A percentile compares a stretch with the other conserved stretches of the same genome.
These are phyloP conservation scores for Kalmusia sp. DNA, from an alignment of 2,329 filamentous ascomycete species.

Conservation along the genomic window DNA sequence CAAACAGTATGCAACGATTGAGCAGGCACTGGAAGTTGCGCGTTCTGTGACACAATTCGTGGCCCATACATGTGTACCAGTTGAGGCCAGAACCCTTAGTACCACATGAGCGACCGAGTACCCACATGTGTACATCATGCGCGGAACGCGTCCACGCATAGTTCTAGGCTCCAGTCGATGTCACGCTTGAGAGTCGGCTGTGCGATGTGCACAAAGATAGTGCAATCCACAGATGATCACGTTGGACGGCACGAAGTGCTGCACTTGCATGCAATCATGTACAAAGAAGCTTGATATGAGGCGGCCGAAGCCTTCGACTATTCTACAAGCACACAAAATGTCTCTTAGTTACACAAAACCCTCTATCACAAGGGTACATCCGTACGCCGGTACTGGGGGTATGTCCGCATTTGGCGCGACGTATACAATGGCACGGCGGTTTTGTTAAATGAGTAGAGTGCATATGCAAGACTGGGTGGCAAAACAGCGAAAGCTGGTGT, in stretches of 20 bases:
- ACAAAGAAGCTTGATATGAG: not conserved
- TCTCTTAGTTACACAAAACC: not conserved
- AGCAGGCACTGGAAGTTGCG: no score
- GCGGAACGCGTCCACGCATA: no score
- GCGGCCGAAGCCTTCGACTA: not conserved
- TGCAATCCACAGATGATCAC: not conserved
- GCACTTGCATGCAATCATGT: not conserved
- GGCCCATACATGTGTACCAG: no score
- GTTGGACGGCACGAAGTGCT: no score
- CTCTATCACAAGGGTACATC: no score
- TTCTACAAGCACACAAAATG: not conserved
- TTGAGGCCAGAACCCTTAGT: no score
- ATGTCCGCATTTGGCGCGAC: not conserved
- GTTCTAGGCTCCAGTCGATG: not conserved
- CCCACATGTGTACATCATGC: no score
- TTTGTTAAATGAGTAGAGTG: no score
- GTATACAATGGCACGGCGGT: not conserved
- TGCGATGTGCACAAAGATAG: not conserved
- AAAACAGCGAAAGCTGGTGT: not conserved
- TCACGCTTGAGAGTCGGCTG: not conserved
- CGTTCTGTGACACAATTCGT: no score
- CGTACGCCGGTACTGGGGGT: no score
- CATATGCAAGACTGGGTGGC: not conserved
- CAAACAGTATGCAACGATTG: no score
- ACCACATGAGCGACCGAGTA: no score